Percentiles rank a stretch among this genome's conserved stretches.
phyloP scores from a whole-genome alignment of 78 protist species.

The Planoprotostelium fungivorum region DNA sequence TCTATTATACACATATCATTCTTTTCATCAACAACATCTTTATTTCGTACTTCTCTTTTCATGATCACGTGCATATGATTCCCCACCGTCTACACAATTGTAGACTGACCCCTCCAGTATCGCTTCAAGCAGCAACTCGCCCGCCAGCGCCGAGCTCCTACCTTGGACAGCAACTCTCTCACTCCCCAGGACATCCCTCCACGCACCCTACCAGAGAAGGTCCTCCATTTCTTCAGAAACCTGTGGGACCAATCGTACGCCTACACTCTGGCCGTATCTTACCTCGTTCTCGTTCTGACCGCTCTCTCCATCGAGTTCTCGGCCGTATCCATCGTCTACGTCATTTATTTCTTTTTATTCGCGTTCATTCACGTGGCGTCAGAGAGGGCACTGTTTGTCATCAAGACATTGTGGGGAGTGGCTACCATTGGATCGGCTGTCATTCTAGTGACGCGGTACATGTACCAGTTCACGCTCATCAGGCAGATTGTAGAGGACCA shows the following conservation, averaged over 20 bases:
- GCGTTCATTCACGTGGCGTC: background rate
- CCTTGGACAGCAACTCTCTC: too few species aligned
- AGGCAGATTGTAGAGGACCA: background rate
- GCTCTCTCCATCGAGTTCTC: background rate
- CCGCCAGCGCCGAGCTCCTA: too few species aligned
- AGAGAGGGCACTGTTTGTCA: background rate
- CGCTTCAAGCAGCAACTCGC: background rate
- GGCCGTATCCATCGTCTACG: background rate
- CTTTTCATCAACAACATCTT: too few species aligned
- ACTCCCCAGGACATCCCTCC: too few species aligned
- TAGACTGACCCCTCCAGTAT: background rate
- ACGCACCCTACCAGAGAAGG: too few species aligned
- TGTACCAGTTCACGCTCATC: background rate
- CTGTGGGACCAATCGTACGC: background rate
- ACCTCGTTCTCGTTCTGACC: background rate
- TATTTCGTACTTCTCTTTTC: too few species aligned
- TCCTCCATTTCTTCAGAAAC: background rate
- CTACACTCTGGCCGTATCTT: background rate
- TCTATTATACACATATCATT: too few species aligned
- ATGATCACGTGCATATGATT: too few species aligned
- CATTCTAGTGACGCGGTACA: background rate
- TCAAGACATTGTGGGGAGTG: background rate
- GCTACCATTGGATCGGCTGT: background rate
- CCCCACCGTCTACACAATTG: background rate
- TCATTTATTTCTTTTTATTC: background rate